These are phyloP conservation scores for Notholithocarpus densiflorus DNA, from an alignment of 306 rosid genomes.

Conservation along the genomic window DNA sequence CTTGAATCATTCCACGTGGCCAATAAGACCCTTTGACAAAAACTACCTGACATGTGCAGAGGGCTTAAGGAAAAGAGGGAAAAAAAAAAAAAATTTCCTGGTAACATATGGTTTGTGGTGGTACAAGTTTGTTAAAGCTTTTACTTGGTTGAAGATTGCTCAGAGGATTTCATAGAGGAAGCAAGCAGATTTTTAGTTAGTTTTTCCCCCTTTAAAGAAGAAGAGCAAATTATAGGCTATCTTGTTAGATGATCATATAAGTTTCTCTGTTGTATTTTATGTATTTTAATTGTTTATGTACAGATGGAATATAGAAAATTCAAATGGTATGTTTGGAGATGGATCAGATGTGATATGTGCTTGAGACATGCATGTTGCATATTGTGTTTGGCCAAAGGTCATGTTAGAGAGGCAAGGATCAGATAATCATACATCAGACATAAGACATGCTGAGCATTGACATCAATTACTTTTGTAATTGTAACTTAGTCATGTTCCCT, in stretches of 20 bases:
- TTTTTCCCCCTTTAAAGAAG: constrained; percentile 14
- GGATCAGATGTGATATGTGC: constrained; percentile 6
- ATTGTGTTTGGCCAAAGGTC: too few species aligned
- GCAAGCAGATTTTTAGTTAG: constrained; percentile 18
- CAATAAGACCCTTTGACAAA: constrained; percentile 31
- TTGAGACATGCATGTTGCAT: too few species aligned
- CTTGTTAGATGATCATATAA: constrained; percentile 14
- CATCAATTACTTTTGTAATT: too few species aligned
- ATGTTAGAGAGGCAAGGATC: too few species aligned
- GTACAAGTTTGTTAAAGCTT: constrained; percentile 5
- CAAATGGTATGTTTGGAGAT: constrained; percentile 21
- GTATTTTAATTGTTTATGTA: constrained; percentile 28
- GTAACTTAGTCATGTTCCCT: too few species aligned
- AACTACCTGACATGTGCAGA: neutral
- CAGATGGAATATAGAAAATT: constrained; percentile 30
- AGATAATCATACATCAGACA: too few species aligned
- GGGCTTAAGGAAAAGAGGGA: neutral
- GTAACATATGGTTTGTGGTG: neutral
- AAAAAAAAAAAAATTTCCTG: neutral
- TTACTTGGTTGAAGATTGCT: neutral
- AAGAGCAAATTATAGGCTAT: constrained; percentile 21
- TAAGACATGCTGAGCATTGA: too few species aligned
- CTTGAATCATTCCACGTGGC: constrained; percentile 67
- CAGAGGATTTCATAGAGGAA: constrained; percentile 14
- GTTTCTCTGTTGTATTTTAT: constrained; percentile 8